Percentiles rank a stretch among this genome's conserved stretches.
Evolutionary conservation across 108 stramenopile genomes (phyloP).

Genomic region (Cyclostephanos invisitatus): DNA sequence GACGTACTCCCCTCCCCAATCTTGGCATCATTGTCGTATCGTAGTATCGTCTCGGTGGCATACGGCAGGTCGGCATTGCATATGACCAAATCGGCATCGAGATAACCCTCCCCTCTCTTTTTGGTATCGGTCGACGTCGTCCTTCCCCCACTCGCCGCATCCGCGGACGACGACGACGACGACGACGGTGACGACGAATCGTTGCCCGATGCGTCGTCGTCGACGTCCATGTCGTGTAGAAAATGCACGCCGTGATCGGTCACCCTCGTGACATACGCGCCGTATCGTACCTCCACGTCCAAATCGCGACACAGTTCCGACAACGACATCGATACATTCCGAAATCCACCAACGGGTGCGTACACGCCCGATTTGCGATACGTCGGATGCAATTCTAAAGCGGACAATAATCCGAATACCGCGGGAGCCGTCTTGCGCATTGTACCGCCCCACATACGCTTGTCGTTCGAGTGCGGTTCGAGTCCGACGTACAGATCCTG

Average conservation of each 20-base stretch:
- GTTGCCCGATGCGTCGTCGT: neutral
- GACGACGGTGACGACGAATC: neutral
- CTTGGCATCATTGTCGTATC: neutral
- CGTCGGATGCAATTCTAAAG: conserved; percentile 85
- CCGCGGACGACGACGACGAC: conserved; percentile 1
- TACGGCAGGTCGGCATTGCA: conserved; percentile 90
- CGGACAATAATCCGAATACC: conserved; percentile 89
- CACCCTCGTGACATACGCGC: conserved; percentile 61
- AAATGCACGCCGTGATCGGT: conserved; percentile 55
- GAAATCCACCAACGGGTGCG: conserved; percentile 89
- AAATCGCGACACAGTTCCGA: conserved; percentile 51
- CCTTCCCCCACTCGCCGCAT: neutral
- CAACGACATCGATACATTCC: conserved; percentile 64
- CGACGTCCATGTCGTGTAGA: neutral
- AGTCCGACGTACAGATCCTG: conserved; percentile 93
- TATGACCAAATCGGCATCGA: conserved; percentile 82
- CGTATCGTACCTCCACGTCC: conserved; percentile 61
- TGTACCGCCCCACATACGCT: conserved; percentile 61
- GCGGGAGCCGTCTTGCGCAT: conserved; percentile 84
- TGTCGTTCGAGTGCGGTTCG: conserved; percentile 69
- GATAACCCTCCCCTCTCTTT: conserved; percentile 29
- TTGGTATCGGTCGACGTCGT: no score
- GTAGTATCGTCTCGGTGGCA: conserved; percentile 70
- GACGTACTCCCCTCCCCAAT: neutral
- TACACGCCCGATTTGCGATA: conserved; percentile 73